Conservation (phyloP, 2,329 filamentous ascomycete species). For the Fusarium clavum region DNA sequence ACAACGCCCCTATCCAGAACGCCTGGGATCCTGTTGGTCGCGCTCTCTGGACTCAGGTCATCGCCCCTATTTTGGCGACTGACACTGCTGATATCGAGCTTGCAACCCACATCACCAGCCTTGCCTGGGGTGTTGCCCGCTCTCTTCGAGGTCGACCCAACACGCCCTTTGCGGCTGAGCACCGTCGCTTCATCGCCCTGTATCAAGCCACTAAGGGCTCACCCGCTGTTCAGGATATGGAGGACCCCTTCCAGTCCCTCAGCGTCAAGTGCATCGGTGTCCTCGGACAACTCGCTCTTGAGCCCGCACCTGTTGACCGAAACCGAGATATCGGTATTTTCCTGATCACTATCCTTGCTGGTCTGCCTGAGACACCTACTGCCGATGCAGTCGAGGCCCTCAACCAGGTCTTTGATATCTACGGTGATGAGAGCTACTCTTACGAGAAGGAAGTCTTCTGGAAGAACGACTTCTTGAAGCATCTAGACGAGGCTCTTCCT, state of each 20-base stretch:
- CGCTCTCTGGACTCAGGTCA: slow-evolving; percentile 67
- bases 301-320: slow-evolving; percentile 62
- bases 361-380: slow-evolving; percentile 63
- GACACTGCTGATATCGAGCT: slow-evolving; percentile 72
- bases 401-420: slow-evolving; percentile 75
- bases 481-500: slow-evolving; percentile 65
- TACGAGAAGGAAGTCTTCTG: slow-evolving; percentile 74
- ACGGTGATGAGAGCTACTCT: slow-evolving; percentile 68
- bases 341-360: slow-evolving; percentile 66
- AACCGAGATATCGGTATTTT: slow-evolving; percentile 75
- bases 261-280: slow-evolving; percentile 76
- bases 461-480: slow-evolving; percentile 68
- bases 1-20: slow-evolving; percentile 62
- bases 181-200: slow-evolving; percentile 72
- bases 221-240: slow-evolving; percentile 43
- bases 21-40: slow-evolving; percentile 67
- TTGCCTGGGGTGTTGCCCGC: slow-evolving; percentile 74
- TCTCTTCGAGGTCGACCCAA: slow-evolving; percentile 61
- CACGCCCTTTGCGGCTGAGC: slow-evolving; percentile 64
- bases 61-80: slow-evolving; percentile 67
- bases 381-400: slow-evolving; percentile 73
- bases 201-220: slow-evolving; percentile 68
- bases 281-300: slow-evolving; percentile 70
- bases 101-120: slow-evolving; percentile 71
- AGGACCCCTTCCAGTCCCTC: slow-evolving; percentile 71